Percentiles rank a stretch among this genome's conserved stretches.
phyloP scores from a whole-genome alignment of 2,329 filamentous ascomycete species.

The Huntiella abstrusa region DNA sequence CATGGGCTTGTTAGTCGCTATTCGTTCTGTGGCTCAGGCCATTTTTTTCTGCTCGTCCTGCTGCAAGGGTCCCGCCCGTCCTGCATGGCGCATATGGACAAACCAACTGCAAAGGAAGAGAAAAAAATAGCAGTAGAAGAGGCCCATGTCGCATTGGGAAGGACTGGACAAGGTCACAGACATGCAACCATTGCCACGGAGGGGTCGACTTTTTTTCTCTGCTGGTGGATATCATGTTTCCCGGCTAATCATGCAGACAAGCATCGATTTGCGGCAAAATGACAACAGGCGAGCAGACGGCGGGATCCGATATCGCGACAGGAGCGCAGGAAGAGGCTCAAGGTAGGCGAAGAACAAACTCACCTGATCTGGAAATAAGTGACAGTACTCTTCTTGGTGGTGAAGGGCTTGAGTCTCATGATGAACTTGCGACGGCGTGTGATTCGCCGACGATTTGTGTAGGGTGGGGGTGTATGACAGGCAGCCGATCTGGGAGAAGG shows the following conservation, averaged over 20 bases:
- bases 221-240: no score
- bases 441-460: not conserved
- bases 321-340: not conserved
- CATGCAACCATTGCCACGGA: no score
- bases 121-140: no score
- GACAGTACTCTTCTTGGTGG: conserved; percentile 10
- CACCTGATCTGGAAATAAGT: conserved; percentile 11
- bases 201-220: no score
- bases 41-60: no score
- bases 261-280: not conserved
- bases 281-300: not conserved
- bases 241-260: not conserved
- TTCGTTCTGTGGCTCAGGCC: no score
- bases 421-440: not conserved
- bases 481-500: not conserved
- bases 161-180: no score
- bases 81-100: no score
- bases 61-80: no score
- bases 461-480: not conserved
- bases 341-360: not conserved
- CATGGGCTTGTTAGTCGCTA: not conserved
- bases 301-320: conserved; percentile 1
- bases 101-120: no score
- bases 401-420: conserved; percentile 12
- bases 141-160: no score